phyloP scores from a whole-genome alignment of 192 early-diverging fungal species.

The Mortierella alpina region DNA sequence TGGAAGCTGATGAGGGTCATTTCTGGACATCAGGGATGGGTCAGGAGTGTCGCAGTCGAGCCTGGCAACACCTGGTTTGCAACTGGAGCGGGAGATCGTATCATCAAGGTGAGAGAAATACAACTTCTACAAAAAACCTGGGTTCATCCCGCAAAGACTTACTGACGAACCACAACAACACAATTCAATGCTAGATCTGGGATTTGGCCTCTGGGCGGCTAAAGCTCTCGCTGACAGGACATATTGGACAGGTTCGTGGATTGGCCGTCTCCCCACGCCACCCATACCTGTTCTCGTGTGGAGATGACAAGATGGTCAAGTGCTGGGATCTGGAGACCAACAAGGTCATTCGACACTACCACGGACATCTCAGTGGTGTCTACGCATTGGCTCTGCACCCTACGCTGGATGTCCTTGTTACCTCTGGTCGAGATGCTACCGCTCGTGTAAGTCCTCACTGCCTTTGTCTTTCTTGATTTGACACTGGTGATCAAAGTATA shows the following conservation, averaged over 20 bases:
- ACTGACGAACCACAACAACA: not conserved
- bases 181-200: constrained; percentile 81
- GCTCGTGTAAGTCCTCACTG: constrained; percentile 75
- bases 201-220: constrained; percentile 97
- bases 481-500: too few relatives aligned
- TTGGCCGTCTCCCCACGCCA: constrained; percentile 94
- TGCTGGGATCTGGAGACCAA: constrained; percentile 99
- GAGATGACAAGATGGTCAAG: constrained; percentile 99
- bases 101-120: constrained; percentile 82
- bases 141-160: not conserved
- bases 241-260: constrained; percentile 95
- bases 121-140: not conserved
- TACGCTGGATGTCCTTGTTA: constrained; percentile 93
- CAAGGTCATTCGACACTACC: constrained; percentile 99
- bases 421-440: constrained; percentile 93
- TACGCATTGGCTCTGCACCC: constrained; percentile 94
- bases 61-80: constrained; percentile 98
- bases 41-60: constrained; percentile 91
- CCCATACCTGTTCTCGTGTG: constrained; percentile 96
- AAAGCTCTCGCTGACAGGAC: constrained; percentile 95
- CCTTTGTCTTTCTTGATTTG: not conserved
- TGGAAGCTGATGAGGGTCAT: constrained; percentile 99
- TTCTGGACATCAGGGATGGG: constrained; percentile 98
- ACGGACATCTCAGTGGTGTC: constrained; percentile 96
- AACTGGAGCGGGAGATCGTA: constrained; percentile 96